These are phyloP conservation scores for Carex kokanica DNA, from an alignment of 176 grass and related monocot genomes.

Conservation along the genomic window DNA sequence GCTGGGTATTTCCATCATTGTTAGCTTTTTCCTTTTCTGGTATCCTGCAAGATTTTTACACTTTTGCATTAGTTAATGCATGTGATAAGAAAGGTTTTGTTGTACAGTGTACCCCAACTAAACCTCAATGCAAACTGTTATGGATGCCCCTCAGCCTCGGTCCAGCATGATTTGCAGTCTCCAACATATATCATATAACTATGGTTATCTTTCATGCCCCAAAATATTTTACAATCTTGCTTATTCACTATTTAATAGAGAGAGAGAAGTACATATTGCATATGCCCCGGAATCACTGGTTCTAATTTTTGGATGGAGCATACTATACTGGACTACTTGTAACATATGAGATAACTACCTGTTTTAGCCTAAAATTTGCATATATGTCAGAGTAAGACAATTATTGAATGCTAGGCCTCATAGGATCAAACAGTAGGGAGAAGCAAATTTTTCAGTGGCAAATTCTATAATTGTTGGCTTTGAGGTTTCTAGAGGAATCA, in stretches of 20 bases:
- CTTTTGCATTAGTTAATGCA: conserved; percentile 18
- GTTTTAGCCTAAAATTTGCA: not conserved
- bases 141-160: not conserved
- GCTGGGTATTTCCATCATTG: conserved; percentile 98
- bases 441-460: not conserved
- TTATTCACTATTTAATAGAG: not conserved
- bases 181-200: not conserved
- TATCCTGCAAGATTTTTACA: conserved; percentile 45
- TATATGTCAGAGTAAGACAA: not conserved
- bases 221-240: not conserved
- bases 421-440: not conserved
- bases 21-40: conserved; percentile 81
- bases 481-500: not conserved
- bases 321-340: not conserved
- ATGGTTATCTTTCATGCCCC: not conserved
- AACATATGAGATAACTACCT: not conserved
- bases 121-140: not conserved
- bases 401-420: not conserved
- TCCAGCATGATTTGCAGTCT: not conserved
- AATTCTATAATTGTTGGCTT: not conserved
- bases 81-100: not conserved
- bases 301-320: not conserved
- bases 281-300: not conserved
- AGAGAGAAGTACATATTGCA: not conserved
- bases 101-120: not conserved